Percentiles rank a stretch among this genome's conserved stretches.
Conservation (phyloP, 192 early-diverging fungal genomes). For the Coemansia sp. region DNA sequence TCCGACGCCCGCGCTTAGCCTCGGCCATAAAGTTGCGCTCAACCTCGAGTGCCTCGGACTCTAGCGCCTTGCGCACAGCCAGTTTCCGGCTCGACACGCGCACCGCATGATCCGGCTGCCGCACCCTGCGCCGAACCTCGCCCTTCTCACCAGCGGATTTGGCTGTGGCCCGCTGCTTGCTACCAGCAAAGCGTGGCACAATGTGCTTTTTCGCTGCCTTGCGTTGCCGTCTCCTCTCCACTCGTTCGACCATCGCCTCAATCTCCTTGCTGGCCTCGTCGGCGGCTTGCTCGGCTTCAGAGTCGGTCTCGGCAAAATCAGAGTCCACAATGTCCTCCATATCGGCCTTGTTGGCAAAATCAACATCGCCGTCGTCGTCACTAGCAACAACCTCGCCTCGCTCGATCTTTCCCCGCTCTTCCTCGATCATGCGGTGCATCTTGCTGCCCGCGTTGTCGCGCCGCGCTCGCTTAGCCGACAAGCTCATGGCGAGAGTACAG, state of each 20-base stretch:
- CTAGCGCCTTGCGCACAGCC: conserved; percentile 44
- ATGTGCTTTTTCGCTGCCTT: conserved; percentile 34
- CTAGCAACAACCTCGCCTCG: conserved; percentile 29
- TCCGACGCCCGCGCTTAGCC: conserved; percentile 22
- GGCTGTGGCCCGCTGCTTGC: background rate
- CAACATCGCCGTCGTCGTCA: conserved; percentile 47
- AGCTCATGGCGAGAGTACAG: background rate
- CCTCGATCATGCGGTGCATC: conserved; percentile 39
- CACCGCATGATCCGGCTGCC: conserved; percentile 21
- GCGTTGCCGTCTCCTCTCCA: conserved; percentile 30
- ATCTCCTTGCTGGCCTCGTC: conserved; percentile 26
- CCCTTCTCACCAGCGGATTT: background rate
- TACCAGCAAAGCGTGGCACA: conserved; percentile 38
- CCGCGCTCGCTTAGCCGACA: conserved; percentile 24
- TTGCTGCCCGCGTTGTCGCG: conserved; percentile 52
- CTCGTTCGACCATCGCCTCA: conserved; percentile 21
- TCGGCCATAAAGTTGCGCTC: conserved; percentile 33
- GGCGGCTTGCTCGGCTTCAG: conserved; percentile 34
- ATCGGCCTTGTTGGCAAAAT: conserved; percentile 30
- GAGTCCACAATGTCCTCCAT: conserved; percentile 38
- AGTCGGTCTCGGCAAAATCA: conserved; percentile 50
- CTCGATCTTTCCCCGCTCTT: conserved; percentile 41
- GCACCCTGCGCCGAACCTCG: background rate
- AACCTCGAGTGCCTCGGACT: conserved; percentile 24
- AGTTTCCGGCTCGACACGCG: conserved; percentile 37